These are phyloP conservation scores for Cordyceps javanica DNA, from an alignment of 2,329 filamentous ascomycete species.

Conservation along the genomic window DNA sequence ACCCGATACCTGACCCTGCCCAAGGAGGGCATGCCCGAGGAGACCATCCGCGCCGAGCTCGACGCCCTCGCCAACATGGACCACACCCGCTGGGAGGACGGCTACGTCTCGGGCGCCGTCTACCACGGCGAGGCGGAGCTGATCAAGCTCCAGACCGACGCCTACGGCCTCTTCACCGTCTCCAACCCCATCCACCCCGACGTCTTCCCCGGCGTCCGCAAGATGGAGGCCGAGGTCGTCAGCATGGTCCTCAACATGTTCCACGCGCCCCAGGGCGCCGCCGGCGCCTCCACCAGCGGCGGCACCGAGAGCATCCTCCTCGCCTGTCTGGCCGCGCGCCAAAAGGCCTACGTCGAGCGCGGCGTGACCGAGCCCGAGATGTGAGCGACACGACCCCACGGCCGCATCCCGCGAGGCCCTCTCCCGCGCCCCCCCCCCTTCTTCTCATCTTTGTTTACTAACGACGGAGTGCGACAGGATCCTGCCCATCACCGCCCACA, in stretches of 20 bases:
- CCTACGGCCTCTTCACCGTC: constrained; percentile 90
- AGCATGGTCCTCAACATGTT: constrained; percentile 91
- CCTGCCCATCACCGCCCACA: constrained; percentile 88
- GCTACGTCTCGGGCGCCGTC: constrained; percentile 86
- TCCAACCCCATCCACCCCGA: constrained; percentile 96
- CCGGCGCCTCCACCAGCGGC: constrained; percentile 84
- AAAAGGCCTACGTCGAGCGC: constrained; percentile 81
- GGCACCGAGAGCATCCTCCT: constrained; percentile 96
- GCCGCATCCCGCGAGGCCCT: background rate
- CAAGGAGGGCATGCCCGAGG: constrained; percentile 73
- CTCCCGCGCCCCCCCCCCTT: background rate
- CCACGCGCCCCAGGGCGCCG: constrained; percentile 77
- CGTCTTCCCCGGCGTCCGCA: constrained; percentile 93
- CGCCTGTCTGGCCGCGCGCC: constrained; percentile 83
- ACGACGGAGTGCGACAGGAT: constrained; percentile 51
- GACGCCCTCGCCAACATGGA: constrained; percentile 76
- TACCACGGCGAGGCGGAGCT: constrained; percentile 88
- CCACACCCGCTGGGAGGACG: constrained; percentile 95
- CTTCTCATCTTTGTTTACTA: too few relatives aligned
- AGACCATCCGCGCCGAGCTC: constrained; percentile 74
- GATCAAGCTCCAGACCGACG: constrained; percentile 79
- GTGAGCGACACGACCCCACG: constrained; percentile 40
- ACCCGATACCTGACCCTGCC: constrained; percentile 72
- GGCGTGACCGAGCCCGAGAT: constrained; percentile 92
- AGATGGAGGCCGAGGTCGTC: constrained; percentile 98